phyloP scores from a whole-genome alignment of 164 flowering plant species.

The Sedum album region DNA sequence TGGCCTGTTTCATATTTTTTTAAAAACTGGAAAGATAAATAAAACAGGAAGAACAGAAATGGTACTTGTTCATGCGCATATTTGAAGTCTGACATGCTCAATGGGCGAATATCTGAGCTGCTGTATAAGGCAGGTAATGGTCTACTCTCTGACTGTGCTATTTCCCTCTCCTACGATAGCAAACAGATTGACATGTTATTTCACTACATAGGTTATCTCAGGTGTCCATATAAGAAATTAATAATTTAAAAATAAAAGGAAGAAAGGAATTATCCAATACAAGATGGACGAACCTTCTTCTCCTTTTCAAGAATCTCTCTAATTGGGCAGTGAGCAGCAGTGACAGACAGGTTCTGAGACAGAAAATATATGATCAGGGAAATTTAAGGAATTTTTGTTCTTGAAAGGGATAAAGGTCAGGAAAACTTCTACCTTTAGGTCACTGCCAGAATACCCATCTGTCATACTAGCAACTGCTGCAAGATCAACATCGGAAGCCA shows the following conservation, averaged over 20 bases:
- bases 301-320: slow-evolving; percentile 65
- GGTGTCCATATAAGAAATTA: background rate
- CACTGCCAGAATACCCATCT: slow-evolving; percentile 98
- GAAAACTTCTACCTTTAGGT: slow-evolving; percentile 56
- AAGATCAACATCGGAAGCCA: slow-evolving; percentile 64
- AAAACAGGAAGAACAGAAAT: too few relatives aligned
- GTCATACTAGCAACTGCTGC: slow-evolving; percentile 78
- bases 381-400: background rate
- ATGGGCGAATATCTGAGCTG: slow-evolving; percentile 59
- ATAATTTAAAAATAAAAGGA: background rate
- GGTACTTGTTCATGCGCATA: slow-evolving; percentile 89
- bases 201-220: background rate
- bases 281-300: slow-evolving; percentile 45
- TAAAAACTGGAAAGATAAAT: too few relatives aligned
- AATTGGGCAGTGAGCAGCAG: slow-evolving; percentile 73
- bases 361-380: slow-evolving; percentile 11
- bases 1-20: background rate
- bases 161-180: slow-evolving; percentile 50
- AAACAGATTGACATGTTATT: background rate
- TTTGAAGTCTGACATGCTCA: slow-evolving; percentile 67
- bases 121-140: slow-evolving; percentile 52
- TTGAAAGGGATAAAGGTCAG: background rate
- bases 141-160: slow-evolving; percentile 58
- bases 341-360: slow-evolving; percentile 64
- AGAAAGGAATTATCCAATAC: background rate